Base-by-base conservation (phyloP, 495 filamentous ascomycete species). In the Lasiosphaeria hispida region DNA sequence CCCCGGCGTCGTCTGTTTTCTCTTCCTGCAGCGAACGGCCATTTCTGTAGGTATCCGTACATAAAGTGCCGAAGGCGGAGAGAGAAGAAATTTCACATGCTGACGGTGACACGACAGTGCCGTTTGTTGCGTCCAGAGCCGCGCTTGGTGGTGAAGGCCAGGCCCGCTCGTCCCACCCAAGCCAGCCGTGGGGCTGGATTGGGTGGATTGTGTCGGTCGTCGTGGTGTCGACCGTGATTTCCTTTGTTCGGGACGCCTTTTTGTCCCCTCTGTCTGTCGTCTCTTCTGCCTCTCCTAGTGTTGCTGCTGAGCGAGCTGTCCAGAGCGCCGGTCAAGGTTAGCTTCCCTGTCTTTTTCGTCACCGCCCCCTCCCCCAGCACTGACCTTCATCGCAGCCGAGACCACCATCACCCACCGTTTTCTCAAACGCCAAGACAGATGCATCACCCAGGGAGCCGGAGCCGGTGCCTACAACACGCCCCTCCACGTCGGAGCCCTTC, bases 401-500 rank as follows among this genome's bases (percentile, higher is more conserved):
- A 2, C 11, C 41, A 34, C 55, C 17, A 23, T 48, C 13, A 13
- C 45, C 17, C 42, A 35, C 18, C 55, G 23, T 11, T 59, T 68
- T 33, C 11, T 37, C 37, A 55, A 57, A 17, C 59, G 65, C 30
- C 41, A 61, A 41, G 52, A 59, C 13, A 30, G 59, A n/a, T 65
- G 65, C 44, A 60, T 41, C 35, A 30, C 56, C 59, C 49, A 45
- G 19, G 51, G 59, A 38, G 36, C 49, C n/a, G n/a, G n/a, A n/a
- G 23, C 38, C 19, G 82, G 81, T 57, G 71, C 72, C 18, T 90
- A 89, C 68, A 84, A 90, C 61, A 85, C 81, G 8, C 69, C 85
- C 0, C 71, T 88, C 30, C 89, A 93, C 70, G 84, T 91, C 43
- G 82, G 86, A 65, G 89, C 88, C 9, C 75, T 93, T 15, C 77